Conservation (phyloP, 2,329 filamentous ascomycete species). For the Endoconidiophora polonica region DNA sequence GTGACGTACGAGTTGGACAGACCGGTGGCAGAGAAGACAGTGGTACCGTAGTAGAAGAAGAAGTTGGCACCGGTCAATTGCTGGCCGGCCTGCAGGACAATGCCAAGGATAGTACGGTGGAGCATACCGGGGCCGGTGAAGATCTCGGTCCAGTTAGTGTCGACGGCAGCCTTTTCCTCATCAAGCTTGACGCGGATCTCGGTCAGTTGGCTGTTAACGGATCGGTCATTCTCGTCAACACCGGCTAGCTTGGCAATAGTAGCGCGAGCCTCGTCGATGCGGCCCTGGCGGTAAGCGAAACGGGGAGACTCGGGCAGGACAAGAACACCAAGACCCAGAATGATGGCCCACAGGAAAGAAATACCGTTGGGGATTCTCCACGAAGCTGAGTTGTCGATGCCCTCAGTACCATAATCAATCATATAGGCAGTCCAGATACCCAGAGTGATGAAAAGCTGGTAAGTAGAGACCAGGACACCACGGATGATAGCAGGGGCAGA, state of each 20-base stretch:
- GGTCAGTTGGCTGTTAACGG: slow-evolving; percentile 30
- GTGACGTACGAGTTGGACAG: slow-evolving; percentile 49
- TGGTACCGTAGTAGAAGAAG: slow-evolving; percentile 51
- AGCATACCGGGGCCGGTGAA: slow-evolving; percentile 52
- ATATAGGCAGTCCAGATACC: slow-evolving; percentile 45
- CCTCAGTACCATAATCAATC: slow-evolving; percentile 44
- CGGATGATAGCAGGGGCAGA: slow-evolving; percentile 47
- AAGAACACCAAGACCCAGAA: slow-evolving; percentile 33
- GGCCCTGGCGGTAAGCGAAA: slow-evolving; percentile 31
- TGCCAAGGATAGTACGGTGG: slow-evolving; percentile 45
- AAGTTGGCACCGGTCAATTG: slow-evolving; percentile 54
- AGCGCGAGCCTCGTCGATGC: slow-evolving; percentile 29
- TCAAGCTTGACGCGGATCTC: slow-evolving; percentile 36
- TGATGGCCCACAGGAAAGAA: slow-evolving; percentile 37
- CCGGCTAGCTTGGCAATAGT: slow-evolving; percentile 32
- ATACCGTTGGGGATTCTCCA: slow-evolving; percentile 48
- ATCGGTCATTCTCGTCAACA: slow-evolving; percentile 22
- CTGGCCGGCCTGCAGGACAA: slow-evolving; percentile 46
- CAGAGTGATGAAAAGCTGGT: slow-evolving; percentile 53
- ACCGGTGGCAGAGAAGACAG: slow-evolving; percentile 49
- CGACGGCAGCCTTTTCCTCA: slow-evolving; percentile 30
- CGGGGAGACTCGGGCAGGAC: slow-evolving; percentile 39
- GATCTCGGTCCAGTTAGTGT: slow-evolving; percentile 39
- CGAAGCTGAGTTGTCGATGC: slow-evolving; percentile 27
- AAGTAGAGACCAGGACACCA: slow-evolving; percentile 44